These are phyloP conservation scores for Solanum infundibuliforme DNA, from an alignment of 257 asterid genomes.

Conservation along the genomic window DNA sequence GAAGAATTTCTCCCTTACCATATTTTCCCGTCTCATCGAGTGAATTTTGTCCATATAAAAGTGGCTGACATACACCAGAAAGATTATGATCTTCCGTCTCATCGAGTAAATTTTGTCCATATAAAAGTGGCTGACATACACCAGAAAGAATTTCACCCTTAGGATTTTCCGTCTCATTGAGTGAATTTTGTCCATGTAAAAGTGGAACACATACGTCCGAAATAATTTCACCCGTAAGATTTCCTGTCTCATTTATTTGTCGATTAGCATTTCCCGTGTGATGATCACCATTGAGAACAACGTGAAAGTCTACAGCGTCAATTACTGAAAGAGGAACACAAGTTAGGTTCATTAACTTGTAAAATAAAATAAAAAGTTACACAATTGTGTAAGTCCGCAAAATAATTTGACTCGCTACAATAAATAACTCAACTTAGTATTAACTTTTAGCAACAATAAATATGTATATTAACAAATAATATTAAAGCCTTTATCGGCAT, in stretches of 20 bases:
- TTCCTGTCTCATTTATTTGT: background rate
- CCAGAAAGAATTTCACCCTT: background rate
- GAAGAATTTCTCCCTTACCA: background rate
- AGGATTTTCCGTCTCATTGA: background rate
- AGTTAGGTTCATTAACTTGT: background rate
- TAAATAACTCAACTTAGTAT: too few relatives aligned
- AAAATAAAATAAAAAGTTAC: too few relatives aligned
- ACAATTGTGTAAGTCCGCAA: background rate
- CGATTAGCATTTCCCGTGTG: background rate
- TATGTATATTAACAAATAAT: too few relatives aligned
- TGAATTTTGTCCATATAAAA: background rate
- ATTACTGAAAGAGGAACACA: background rate
- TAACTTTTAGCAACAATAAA: too few relatives aligned
- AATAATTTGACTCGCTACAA: too few relatives aligned
- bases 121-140: background rate
- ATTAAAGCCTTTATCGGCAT: too few relatives aligned
- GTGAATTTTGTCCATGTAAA: background rate
- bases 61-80: background rate
- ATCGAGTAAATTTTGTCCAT: background rate
- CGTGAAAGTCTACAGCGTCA: constrained; percentile 21
- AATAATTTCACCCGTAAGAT: background rate
- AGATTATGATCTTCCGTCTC: background rate
- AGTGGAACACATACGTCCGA: background rate
- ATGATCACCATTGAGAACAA: constrained; percentile 8
- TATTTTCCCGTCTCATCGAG: background rate